Base-by-base conservation (phyloP, 2,329 filamentous ascomycete genomes). In the Simplicillium aogashimaense region DNA sequence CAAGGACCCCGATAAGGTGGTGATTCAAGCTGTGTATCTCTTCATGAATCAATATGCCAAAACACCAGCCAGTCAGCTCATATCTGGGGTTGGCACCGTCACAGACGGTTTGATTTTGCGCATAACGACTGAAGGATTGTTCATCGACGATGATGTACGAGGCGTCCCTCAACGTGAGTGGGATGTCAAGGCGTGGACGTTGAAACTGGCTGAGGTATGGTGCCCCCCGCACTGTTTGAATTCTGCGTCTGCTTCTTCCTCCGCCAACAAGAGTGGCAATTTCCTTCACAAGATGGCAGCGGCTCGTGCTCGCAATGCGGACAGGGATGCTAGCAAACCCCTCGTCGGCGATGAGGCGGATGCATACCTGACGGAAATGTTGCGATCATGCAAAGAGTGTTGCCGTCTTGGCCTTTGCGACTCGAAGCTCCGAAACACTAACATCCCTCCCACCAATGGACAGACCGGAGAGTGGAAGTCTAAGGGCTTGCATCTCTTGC, bases 111-210 rank as follows among this genome's bases (percentile, higher is more conserved):
- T 98, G 35, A 85, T 97, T 45, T 72, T 98, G 45, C 84, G 86
- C 38, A 92, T 97, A 54, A 90, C 86, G 10, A 94, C 87, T 2
- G 90, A 95, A 59, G 92, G 92, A 14, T 73, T 97, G 40, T 97
- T 97, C 64, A 92, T 98, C 55, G 92, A 98, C 58, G 92, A 98
- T 59, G 92, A 97, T 59, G 77, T 95, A 39, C 81, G 89, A 35
- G 80, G 81, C 45, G 86, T 95, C 13, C 81, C 86, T n/a, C 88
- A 97, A 63, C 80, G 92, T 44, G 92, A 98, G 65, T 98, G 92
- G 92, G 92, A 98, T 59, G 80, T 97, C 56, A 97, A 97, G 63
- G 89, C 90, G 18, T 97, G 92, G 92, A 95, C 88, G 34, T 76
- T 98, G 64, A 95, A 94, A 65, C 69, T 83, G 48, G 79, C 94